Evolutionary conservation across 257 asterid genomes (phyloP), one percentile per base, ranked within the genome.

Genomic region (Hygrophila difformis): DNA sequence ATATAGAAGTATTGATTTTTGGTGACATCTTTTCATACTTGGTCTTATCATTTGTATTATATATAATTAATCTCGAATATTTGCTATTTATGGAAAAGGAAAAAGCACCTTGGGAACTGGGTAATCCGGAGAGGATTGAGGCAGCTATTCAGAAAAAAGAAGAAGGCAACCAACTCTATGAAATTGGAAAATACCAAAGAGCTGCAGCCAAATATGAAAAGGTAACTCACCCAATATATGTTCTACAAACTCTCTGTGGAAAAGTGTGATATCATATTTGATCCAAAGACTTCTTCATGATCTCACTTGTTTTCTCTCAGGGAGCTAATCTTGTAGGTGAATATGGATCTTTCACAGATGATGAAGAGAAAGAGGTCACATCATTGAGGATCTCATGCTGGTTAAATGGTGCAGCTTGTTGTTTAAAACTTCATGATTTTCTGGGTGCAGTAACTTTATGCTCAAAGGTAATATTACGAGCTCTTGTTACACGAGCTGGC

Each of bases 391-490:
- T 75, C 33, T 63, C 73, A 20, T 70, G 85, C 64, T 82, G 88
- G 93, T 68, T 76, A 60, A 82, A 82, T 43, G 49, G 75, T 53
- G 85, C 89, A 49, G 93, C 93, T 61, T 76, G 75, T 52, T 60
- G 62, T 63, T 79, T 78, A 53, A 78, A 78, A 64, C 65, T 54
- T 45, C 66, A 67, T 50, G 65, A 78, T 49, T 75, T 68, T 56
- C 63, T 53, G 48, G 75, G 62, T 59, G 79, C 65, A 8, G 59
- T 69, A 37, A 70, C 58, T 54, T 72, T 65, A 28, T 78, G 93
- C 68, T 72, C 86, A 18, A 65, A 72, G 85, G 93, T 82, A 55
- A 35, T 29, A 46, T 21, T 48, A 5, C 28, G 15, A 37, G 14
- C 53, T 18, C 22, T 34, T 22, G 0, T 15, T 39, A 22, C 34